Conservation (phyloP, 768 basidiomycete genomes). For the Kwoniella shandongensis region DNA sequence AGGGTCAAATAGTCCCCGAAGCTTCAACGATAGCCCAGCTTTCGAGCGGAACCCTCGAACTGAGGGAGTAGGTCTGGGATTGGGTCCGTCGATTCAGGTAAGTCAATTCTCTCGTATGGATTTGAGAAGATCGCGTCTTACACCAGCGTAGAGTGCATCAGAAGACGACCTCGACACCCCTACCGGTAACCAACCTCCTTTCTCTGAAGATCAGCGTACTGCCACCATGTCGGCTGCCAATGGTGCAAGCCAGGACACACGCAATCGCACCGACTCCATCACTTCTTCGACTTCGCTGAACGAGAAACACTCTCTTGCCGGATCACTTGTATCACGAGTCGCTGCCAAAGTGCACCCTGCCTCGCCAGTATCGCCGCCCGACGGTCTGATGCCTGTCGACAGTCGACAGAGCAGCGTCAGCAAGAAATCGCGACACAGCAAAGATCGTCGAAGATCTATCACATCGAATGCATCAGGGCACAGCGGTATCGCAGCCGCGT, state of each 20-base stretch:
- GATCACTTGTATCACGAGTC: constrained; percentile 13
- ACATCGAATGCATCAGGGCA: constrained; percentile 12
- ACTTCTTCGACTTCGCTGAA: constrained; percentile 9
- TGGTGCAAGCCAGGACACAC: not conserved
- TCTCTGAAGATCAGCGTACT: not conserved
- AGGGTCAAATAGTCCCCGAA: constrained; percentile 38
- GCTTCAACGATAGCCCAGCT: constrained; percentile 30
- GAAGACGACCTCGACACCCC: constrained; percentile 19
- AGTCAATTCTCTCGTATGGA: not conserved
- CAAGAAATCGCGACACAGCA: constrained; percentile 17
- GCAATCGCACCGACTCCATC: constrained; percentile 14
- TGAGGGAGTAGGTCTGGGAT: constrained; percentile 5
- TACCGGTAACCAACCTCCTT: constrained; percentile 10
- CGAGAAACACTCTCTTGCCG: constrained; percentile 12
- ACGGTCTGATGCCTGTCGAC: constrained; percentile 16
- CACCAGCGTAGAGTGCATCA: not conserved
- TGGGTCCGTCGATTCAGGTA: constrained; percentile 3
- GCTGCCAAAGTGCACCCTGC: constrained; percentile 1
- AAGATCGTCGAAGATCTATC: constrained; percentile 1
- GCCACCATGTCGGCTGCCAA: constrained; percentile 3
- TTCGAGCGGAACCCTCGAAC: not conserved
- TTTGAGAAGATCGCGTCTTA: too few relatives aligned
- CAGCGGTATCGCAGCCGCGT: constrained; percentile 33
- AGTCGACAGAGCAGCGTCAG: constrained; percentile 9
- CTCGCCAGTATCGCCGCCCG: constrained; percentile 13